These are phyloP conservation scores for Hamigera avellanea DNA, from an alignment of 495 filamentous ascomycete genomes.

Conservation along the genomic window DNA sequence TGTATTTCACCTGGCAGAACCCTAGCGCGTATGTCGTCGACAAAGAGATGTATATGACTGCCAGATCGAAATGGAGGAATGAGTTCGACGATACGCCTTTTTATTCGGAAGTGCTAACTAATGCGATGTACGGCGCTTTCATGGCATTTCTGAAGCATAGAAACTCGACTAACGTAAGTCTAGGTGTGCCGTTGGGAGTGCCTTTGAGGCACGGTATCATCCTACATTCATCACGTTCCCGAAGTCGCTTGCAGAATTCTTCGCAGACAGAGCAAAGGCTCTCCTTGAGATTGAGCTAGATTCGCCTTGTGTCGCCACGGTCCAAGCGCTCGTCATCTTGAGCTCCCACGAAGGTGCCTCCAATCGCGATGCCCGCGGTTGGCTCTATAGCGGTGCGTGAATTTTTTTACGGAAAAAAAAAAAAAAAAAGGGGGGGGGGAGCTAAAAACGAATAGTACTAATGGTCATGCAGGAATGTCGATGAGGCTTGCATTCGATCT, in stretches of 20 bases:
- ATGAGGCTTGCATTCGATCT: constrained; percentile 40
- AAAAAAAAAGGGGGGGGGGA: background rate
- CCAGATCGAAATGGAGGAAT: constrained; percentile 29
- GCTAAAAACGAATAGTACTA: constrained; percentile 1
- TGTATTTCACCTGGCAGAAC: constrained; percentile 43
- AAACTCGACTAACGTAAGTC: background rate
- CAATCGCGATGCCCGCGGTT: constrained; percentile 38
- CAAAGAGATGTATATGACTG: constrained; percentile 34
- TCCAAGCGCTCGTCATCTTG: constrained; percentile 37
- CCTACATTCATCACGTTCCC: constrained; percentile 37
- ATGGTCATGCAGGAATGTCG: constrained; percentile 28
- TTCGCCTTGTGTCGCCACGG: constrained; percentile 37
- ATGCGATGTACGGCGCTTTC: constrained; percentile 28
- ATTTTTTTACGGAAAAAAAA: background rate
- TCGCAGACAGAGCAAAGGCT: constrained; percentile 36
- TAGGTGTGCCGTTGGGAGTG: constrained; percentile 38
- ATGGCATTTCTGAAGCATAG: background rate
- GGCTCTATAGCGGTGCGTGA: constrained; percentile 35
- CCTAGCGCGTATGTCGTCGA: constrained; percentile 38
- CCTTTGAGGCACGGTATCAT: constrained; percentile 35
- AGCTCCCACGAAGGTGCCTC: constrained; percentile 35
- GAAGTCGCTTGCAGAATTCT: constrained; percentile 36
- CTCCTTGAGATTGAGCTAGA: constrained; percentile 39
- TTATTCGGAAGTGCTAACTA: constrained; percentile 38
- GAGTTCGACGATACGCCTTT: constrained; percentile 33